phyloP scores from a whole-genome alignment of 371 early-diverging fungal species.

The Parasitella parasitica region DNA sequence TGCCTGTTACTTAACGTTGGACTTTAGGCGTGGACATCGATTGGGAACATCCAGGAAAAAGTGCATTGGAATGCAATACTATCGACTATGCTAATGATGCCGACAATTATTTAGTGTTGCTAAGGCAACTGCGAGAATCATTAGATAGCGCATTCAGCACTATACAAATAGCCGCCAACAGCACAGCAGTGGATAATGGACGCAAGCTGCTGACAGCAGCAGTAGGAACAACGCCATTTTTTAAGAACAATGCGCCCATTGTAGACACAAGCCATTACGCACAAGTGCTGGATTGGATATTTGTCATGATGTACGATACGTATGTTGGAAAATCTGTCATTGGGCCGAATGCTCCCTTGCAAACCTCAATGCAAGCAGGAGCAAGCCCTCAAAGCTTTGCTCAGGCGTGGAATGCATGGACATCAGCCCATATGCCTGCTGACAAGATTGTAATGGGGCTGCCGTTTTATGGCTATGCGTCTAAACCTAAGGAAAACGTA shows the following conservation, averaged over 20 bases:
- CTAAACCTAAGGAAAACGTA: conserved; percentile 22
- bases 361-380: conserved; percentile 24
- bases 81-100: conserved; percentile 37
- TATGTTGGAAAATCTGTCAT: conserved; percentile 60
- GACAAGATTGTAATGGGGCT: conserved; percentile 58
- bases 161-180: neutral
- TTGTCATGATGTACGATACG: conserved; percentile 56
- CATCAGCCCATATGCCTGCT: conserved; percentile 56
- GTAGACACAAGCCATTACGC: conserved; percentile 61
- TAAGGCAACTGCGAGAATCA: conserved; percentile 61
- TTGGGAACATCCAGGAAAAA: conserved; percentile 56
- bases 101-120: conserved; percentile 51
- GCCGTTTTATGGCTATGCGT: conserved; percentile 57
- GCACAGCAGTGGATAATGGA: neutral
- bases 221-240: conserved; percentile 11
- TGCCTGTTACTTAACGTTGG: too few relatives aligned
- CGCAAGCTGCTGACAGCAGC: conserved; percentile 8
- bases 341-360: conserved; percentile 63
- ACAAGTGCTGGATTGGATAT: conserved; percentile 61
- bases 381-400: conserved; percentile 31
- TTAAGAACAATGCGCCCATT: conserved; percentile 29
- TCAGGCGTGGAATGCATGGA: conserved; percentile 52
- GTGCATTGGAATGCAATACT: conserved; percentile 55
- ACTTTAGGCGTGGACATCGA: conserved; percentile 31
- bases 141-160: conserved; percentile 45